Evolutionary conservation across 768 basidiomycete genomes (phyloP), one percentile per base, ranked within the genome.

Genomic region (Termitomyces sp.): DNA sequence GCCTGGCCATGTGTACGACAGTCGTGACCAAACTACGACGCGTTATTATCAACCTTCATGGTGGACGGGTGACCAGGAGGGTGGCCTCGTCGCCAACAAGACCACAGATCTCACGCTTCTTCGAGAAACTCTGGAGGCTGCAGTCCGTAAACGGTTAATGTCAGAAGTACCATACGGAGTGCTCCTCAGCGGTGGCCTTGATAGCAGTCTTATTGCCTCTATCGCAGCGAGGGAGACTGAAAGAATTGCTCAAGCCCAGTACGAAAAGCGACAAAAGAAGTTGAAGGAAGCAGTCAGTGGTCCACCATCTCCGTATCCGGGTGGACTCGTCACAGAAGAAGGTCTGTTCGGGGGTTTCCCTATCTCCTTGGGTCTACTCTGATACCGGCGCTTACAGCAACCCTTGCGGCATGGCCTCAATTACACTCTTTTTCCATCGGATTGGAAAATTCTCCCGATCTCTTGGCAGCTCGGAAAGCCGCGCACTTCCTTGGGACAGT

Each of bases 131-230:
- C 79, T 99, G 28, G 97, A 98, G 73, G 86, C 81, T 30, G 92
- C 97, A 14, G 97, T 99, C 48, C 82, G 86, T 65, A 99, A 98
- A 71, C 81, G 97, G 47, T 75, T 99, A 19, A 99, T 99, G 97
- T 90, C 89, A 30, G 97, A 99, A 72, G 97, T 98, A 11, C 97
- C 97, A 3, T 99, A 95, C 63, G 97, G 97, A 57, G 97, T 99
- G 16, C 80, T 99, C 41, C 81, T 99, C 56, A 93, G 89, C 59
- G 97, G 97, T 46, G 97, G 97, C 21, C 75, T 99, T 54, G 97
- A 99, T 69, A 94, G 91, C 66, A 95, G 92, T 67, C 75, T 99
- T 72, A 98, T 99, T 63, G 97, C 97, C 12, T 79, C 94, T 19
- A 92, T 99, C 66, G 97, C 97, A 7, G 86, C 92, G 0, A 78